Evolutionary conservation across 805 yeast species (phyloP).

Genomic region (Spathaspora sp.): DNA sequence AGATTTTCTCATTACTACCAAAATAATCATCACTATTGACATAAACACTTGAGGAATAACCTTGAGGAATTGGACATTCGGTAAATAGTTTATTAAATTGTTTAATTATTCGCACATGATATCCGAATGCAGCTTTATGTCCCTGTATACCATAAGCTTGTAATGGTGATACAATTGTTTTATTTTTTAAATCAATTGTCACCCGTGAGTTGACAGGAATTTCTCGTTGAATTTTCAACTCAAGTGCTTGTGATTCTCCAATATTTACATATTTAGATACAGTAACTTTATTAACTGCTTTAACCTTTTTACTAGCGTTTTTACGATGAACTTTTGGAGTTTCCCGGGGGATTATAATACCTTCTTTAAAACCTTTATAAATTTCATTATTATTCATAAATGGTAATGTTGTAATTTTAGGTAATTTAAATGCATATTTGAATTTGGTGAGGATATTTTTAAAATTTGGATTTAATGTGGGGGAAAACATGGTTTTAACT

Average conservation of each 20-base stretch:
- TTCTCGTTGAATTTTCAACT: constrained; percentile 49
- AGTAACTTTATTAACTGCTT: constrained; percentile 37
- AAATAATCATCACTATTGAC: constrained; percentile 67
- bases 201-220: constrained; percentile 80
- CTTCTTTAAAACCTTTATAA: constrained; percentile 52
- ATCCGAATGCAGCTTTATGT: constrained; percentile 62
- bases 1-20: constrained; percentile 18
- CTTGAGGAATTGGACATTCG: constrained; percentile 57
- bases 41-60: constrained; percentile 66
- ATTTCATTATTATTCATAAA: constrained; percentile 53
- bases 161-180: constrained; percentile 63
- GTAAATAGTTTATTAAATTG: constrained; percentile 65
- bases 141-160: constrained; percentile 69
- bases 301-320: constrained; percentile 26
- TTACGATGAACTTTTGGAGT: constrained; percentile 32
- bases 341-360: constrained; percentile 48
- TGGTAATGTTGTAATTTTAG: constrained; percentile 70
- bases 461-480: constrained; percentile 17
- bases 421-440: constrained; percentile 63
- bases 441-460: constrained; percentile 40
- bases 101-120: constrained; percentile 65
- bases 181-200: constrained; percentile 64
- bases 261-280: constrained; percentile 74
- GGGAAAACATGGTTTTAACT: constrained; percentile 56
- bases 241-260: constrained; percentile 59